Evolutionary conservation across 1,139 yeast genomes (phyloP).

Genomic region (Nadsonia starkeyi-henricii): DNA sequence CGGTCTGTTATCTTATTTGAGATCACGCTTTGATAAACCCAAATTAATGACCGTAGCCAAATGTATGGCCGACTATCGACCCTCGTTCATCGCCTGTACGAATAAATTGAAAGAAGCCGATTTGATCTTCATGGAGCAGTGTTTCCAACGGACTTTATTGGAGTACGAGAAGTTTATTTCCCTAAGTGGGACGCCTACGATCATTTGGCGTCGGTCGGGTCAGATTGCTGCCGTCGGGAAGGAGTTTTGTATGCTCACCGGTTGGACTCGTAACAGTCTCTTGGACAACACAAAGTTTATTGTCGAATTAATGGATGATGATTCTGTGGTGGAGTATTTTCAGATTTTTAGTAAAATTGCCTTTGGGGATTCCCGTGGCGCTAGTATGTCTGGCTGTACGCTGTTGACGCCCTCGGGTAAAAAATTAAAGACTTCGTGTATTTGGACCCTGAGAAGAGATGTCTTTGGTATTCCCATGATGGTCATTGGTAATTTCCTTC

Average conservation of each 20-base stretch:
- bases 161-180: slow-evolving; percentile 79
- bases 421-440: slow-evolving; percentile 53
- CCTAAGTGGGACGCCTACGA: slow-evolving; percentile 84
- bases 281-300: slow-evolving; percentile 45
- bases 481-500: slow-evolving; percentile 86
- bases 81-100: slow-evolving; percentile 85
- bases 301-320: slow-evolving; percentile 81
- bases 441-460: slow-evolving; percentile 85
- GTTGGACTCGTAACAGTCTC: slow-evolving; percentile 67
- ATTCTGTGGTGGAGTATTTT: slow-evolving; percentile 76
- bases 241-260: slow-evolving; percentile 80
- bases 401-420: slow-evolving; percentile 42
- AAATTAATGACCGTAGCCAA: slow-evolving; percentile 75
- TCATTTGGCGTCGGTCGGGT: slow-evolving; percentile 92
- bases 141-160: slow-evolving; percentile 79
- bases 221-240: slow-evolving; percentile 90
- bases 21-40: slow-evolving; percentile 52
- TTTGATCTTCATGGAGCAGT: slow-evolving; percentile 87
- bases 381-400: slow-evolving; percentile 72
- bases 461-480: slow-evolving; percentile 90
- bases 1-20: slow-evolving; percentile 58
- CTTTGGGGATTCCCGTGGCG: slow-evolving; percentile 79
- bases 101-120: slow-evolving; percentile 81
- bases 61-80: slow-evolving; percentile 80
- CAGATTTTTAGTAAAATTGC: slow-evolving; percentile 74